These are phyloP conservation scores for Syzygium syzygioides DNA, from an alignment of 441 rosid species.

Conservation along the genomic window DNA sequence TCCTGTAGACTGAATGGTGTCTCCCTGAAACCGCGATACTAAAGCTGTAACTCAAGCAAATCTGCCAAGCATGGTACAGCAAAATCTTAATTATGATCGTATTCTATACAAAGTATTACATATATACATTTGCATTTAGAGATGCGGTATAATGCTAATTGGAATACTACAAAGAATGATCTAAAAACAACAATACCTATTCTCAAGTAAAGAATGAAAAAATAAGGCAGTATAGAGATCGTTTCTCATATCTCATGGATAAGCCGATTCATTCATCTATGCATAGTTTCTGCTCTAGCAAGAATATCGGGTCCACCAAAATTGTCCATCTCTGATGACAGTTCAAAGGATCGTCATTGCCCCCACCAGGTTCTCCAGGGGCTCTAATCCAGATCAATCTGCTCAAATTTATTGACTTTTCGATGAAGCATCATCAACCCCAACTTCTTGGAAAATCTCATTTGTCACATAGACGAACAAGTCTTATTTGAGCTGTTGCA, in stretches of 20 bases:
- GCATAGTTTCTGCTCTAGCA: not conserved
- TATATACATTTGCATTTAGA: not conserved
- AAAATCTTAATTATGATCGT: not conserved
- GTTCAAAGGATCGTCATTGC: conserved; percentile 18
- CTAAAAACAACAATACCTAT: not conserved
- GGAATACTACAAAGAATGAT: not conserved
- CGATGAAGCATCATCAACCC: not conserved
- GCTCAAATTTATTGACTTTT: not conserved
- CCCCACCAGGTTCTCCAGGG: not conserved
- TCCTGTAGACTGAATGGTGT: not conserved
- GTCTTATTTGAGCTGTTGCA: conserved; percentile 30
- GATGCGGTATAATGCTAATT: not conserved
- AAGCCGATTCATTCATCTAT: not conserved
- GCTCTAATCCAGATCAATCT: conserved; percentile 4
- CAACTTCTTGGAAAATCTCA: not conserved
- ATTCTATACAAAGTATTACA: not conserved
- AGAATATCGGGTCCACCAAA: not conserved
- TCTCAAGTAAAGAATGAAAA: not conserved
- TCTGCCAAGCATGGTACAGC: not conserved
- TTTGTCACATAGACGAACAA: conserved; percentile 4
- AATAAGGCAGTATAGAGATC: not conserved
- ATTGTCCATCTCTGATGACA: not conserved
- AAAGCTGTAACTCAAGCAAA: not conserved
- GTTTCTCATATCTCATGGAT: not conserved
- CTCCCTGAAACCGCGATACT: not conserved